phyloP scores from a whole-genome alignment of 345 rosid species.

The Syzygium aromaticum region DNA sequence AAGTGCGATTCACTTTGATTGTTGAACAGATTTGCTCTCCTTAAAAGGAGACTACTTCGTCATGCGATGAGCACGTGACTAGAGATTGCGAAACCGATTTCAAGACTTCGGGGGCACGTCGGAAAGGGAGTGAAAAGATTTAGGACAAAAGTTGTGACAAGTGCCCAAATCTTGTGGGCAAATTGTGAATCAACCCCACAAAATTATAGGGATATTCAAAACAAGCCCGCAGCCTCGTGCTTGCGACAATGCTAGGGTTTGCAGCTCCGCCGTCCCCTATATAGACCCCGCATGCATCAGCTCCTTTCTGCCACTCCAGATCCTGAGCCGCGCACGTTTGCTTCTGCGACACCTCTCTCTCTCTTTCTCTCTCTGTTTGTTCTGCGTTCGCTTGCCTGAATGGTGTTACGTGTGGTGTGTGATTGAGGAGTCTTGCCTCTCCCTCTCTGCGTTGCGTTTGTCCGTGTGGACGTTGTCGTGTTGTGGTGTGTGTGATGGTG shows the following conservation, averaged over 20 bases:
- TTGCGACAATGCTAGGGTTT: not conserved
- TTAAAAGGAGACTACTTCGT: not conserved
- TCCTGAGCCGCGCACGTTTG: not conserved
- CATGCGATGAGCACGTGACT: not conserved
- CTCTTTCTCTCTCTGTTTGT: not conserved
- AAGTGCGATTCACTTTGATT: not conserved
- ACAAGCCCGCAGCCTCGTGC: not conserved
- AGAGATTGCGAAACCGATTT: not conserved
- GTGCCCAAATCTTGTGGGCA: not conserved
- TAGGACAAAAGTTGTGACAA: not conserved
- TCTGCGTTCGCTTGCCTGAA: not conserved
- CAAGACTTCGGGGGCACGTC: not conserved
- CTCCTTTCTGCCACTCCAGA: not conserved
- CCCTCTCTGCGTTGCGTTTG: not conserved
- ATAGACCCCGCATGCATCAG: not conserved
- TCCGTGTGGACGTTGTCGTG: not conserved
- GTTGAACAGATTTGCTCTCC: not conserved
- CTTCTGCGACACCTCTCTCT: not conserved
- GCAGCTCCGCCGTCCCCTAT: not conserved
- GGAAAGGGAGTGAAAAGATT: not conserved
- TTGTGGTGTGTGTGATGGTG: not conserved
- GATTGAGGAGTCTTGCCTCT: not conserved
- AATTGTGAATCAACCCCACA: not conserved
- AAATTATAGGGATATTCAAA: not conserved
- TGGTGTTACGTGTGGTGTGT: not conserved